These are phyloP conservation scores for Trichosporon asahii DNA, from an alignment of 1,284 basidiomycete genomes.

Conservation along the genomic window DNA sequence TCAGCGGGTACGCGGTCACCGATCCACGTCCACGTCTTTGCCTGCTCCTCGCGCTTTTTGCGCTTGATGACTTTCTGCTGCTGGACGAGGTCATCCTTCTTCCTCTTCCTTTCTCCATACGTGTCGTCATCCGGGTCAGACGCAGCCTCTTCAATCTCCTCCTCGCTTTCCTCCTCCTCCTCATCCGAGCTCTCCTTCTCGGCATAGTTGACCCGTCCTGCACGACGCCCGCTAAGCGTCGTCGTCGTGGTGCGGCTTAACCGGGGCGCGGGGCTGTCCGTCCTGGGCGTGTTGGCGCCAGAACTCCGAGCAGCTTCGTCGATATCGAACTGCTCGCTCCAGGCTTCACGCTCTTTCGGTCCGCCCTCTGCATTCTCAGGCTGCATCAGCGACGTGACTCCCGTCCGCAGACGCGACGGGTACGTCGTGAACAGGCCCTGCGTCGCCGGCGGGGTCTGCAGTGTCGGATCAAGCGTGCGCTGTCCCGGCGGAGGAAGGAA, in stretches of 20 bases:
- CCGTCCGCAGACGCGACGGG: constrained; percentile 86
- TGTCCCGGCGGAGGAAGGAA: constrained; percentile 47
- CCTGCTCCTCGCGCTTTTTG: constrained; percentile 15
- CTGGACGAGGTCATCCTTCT: constrained; percentile 14
- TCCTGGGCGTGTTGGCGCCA: constrained; percentile 36
- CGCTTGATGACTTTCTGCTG: constrained; percentile 6
- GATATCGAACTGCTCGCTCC: constrained; percentile 42
- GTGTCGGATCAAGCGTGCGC: constrained; percentile 34
- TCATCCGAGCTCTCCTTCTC: constrained; percentile 80
- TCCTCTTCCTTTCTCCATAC: constrained; percentile 30
- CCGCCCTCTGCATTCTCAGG: constrained; percentile 60
- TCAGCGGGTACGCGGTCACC: constrained; percentile 78
- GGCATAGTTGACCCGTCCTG: constrained; percentile 76
- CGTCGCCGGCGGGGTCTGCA: constrained; percentile 31
- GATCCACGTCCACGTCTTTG: constrained; percentile 67
- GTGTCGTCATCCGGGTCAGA: constrained; percentile 55
- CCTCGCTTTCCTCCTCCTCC: constrained; percentile 64
- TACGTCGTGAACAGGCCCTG: constrained; percentile 84
- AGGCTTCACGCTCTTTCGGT: constrained; percentile 50
- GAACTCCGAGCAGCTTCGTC: constrained; percentile 25
- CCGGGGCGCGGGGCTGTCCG: constrained; percentile 35
- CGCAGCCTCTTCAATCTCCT: constrained; percentile 74
- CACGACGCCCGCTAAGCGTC: constrained; percentile 51
- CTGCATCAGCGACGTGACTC: constrained; percentile 83
- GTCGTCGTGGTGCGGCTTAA: constrained; percentile 40